These are phyloP conservation scores for Venturia asperata DNA, from an alignment of 2,329 filamentous ascomycete species.

Conservation along the genomic window DNA sequence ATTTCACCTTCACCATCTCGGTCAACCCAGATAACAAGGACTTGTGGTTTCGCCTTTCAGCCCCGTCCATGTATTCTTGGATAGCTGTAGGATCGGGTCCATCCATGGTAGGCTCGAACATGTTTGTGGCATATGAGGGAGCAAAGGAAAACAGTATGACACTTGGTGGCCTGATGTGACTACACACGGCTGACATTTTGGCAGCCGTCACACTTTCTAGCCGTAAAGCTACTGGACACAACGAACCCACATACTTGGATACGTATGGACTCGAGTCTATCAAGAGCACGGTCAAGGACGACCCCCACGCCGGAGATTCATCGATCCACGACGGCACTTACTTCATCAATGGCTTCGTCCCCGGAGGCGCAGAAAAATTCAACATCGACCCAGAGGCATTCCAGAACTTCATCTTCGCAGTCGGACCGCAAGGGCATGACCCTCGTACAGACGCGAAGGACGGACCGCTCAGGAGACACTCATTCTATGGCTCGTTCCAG, in stretches of 20 bases:
- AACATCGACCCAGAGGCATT: slow-evolving; percentile 46
- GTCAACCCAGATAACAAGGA: slow-evolving; percentile 33
- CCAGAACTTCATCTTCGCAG: slow-evolving; percentile 50
- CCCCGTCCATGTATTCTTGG: slow-evolving; percentile 44
- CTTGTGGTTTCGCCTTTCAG: slow-evolving; percentile 50
- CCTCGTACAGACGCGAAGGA: slow-evolving; percentile 37
- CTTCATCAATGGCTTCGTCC: slow-evolving; percentile 48
- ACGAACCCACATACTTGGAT: slow-evolving; percentile 42
- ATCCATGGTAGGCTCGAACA: slow-evolving; percentile 45
- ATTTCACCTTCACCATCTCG: slow-evolving; percentile 25
- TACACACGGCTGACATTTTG: not conserved
- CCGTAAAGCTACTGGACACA: slow-evolving; percentile 44
- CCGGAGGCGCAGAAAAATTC: slow-evolving; percentile 32
- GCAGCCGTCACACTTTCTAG: slow-evolving; percentile 49
- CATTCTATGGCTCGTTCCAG: slow-evolving; percentile 47
- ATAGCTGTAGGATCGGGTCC: slow-evolving; percentile 50
- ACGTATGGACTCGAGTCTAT: slow-evolving; percentile 26
- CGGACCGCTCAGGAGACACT: slow-evolving; percentile 47
- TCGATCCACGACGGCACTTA: slow-evolving; percentile 29
- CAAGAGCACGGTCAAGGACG: slow-evolving; percentile 33
- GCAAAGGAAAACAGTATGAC: slow-evolving; percentile 34
- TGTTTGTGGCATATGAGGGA: slow-evolving; percentile 50
- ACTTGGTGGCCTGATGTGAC: not conserved
- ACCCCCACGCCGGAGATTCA: not conserved
- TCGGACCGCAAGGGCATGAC: slow-evolving; percentile 43